Base-by-base conservation (phyloP, 1,139 yeast species). In the Sugiyamaella novakii region DNA sequence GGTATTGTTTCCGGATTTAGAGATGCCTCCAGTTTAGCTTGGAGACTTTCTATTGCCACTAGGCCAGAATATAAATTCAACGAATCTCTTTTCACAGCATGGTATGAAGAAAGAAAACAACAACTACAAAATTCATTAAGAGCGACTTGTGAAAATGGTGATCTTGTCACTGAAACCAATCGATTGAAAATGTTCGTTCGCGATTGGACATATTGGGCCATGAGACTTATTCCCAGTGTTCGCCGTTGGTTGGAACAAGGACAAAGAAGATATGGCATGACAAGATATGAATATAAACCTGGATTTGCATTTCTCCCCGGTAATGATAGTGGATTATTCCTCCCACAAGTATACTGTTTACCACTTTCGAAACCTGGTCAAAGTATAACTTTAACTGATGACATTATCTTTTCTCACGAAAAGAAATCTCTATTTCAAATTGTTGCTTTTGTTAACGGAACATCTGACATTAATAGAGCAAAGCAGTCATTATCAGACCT, bases 221-320 rank as follows among this genome's bases (percentile, higher is more conserved):
- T 31, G 19, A 30, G 31, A 17, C 11, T 35, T 10, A 29, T 33
- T 19, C 45, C 45, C 7, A 17, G 19, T 4, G 37, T 24, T 17
- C 45, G 45, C 15, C 19, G 46, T 3, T 41, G 37, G 37, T 12
- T 41, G 4, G 45, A 41, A 21, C 44, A 41, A 15, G 45, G 45
- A 5, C 42, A 25, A 25, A 30, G 45, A 41, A 19, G 45, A 15
- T 18, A 24, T 31, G 45, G 31, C 10, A 29, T 41, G 43, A 33
- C 45, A 5, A 33, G 18, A 4, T 41, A 41, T 29, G n/a, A 8
- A 2, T 41, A 41, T 33, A 15, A 33, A 21, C 45, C 43, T 5
- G 45, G 45, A 17, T 15, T 41, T 12, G n/a, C 21, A n/a, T 39
- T 36, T 21, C 10, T 22, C 11, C 40, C 40, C 11, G 28, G 24